Evolutionary conservation across 2,329 filamentous ascomycete species (phyloP).

Genomic region (Exophiala bonariae): DNA sequence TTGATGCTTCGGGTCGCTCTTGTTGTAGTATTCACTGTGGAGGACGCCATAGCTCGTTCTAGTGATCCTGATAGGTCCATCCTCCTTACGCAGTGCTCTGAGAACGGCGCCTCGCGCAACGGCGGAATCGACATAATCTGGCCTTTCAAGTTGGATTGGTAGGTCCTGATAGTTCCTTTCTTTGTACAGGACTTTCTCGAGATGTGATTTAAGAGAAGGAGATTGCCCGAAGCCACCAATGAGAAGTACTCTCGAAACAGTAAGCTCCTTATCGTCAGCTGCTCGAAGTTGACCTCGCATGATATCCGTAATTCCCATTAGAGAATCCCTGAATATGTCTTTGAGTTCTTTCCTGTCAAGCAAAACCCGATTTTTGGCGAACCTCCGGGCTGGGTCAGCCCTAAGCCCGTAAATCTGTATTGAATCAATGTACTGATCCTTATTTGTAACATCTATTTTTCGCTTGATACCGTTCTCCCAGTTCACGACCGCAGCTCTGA

Average conservation of each 20-base stretch:
- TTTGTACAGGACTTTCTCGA: constrained; percentile 25
- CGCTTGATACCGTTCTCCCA: no score
- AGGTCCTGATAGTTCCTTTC: constrained; percentile 6
- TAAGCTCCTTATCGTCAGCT: constrained; percentile 23
- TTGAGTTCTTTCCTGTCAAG: constrained; percentile 31
- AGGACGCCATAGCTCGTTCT: constrained; percentile 34
- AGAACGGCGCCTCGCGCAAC: constrained; percentile 34
- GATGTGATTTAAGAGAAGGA: constrained; percentile 27
- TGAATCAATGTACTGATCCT: no score
- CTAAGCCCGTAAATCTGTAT: no score
- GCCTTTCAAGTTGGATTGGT: background rate
- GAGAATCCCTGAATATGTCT: constrained; percentile 21
- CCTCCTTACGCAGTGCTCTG: constrained; percentile 32
- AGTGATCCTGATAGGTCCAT: constrained; percentile 29
- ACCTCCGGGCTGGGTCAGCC: no score
- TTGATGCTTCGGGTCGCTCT: constrained; percentile 14
- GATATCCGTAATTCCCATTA: constrained; percentile 20
- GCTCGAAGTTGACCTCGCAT: constrained; percentile 29
- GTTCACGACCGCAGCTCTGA: no score
- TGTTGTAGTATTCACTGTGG: constrained; percentile 22
- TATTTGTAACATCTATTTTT: no score
- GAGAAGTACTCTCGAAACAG: constrained; percentile 32
- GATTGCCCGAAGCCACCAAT: constrained; percentile 36
- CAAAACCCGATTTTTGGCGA: no score
- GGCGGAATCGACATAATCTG: constrained; percentile 16